Base-by-base conservation (phyloP, 768 basidiomycete genomes). In the Multifurca ochricompacta region DNA sequence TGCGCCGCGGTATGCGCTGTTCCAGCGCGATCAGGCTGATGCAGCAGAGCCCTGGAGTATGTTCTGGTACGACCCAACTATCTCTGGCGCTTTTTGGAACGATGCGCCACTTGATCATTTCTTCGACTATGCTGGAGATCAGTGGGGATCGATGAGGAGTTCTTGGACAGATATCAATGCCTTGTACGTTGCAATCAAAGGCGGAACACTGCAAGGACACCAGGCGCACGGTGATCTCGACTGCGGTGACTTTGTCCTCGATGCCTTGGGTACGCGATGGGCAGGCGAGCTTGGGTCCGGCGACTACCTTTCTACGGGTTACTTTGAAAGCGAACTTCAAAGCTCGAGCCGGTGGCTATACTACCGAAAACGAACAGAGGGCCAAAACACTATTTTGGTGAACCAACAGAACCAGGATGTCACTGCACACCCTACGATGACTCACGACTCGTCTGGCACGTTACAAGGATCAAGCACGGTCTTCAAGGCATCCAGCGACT, bases 191-290 rank as follows among this genome's bases (percentile, higher is more conserved):
- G 95, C 83, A 2, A 85, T 91, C 69, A 98, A 97, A 73, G 87
- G 87, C 3, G 91, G 95, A 28, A 77, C 73, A 50, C 74, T 83
- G 59, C 79, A 82, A 62, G 80, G 81, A 21, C 93, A 94, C 68
- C 92, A 97, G 72, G 93, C 91, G 0, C 94, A 96, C 70, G 91
- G 91, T 63, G 92, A 97, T 66, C 78, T 98, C 56, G 96, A 99
- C 66, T 80, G 77, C 47, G 96, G 96, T 59, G 91, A 94, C 71
- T 99, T 97, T 63, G 93, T 98, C 36, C 68, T 98, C 30, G 96
- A 99, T 66, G 93, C 92, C 10, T 74, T 95, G 63, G 94, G 95
- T 49, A 79, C 83, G 25, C 87, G 94, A 44, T 99, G 90, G 91
- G 89, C 89, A 46, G 95, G 96, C 55, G 95, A 97, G 64, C 80